Conservation (phyloP, 139 green algal species). For the Closterium sp. region DNA sequence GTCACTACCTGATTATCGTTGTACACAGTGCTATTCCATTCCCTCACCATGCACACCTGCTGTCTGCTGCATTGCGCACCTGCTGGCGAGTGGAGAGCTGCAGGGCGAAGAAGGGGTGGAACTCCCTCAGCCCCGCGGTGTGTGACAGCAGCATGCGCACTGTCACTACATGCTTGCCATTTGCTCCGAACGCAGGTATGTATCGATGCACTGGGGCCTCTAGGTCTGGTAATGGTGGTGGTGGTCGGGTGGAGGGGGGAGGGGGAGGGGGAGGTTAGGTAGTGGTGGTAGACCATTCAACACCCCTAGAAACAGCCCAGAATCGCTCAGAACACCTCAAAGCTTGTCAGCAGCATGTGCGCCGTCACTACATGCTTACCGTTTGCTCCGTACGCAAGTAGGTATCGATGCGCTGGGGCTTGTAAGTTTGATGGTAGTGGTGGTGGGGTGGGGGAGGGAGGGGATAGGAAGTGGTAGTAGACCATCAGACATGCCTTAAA, state of each 20-base stretch:
- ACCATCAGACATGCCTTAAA: too few relatives aligned
- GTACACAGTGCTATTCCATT: too few relatives aligned
- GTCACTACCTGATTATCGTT: slow-evolving; percentile 43
- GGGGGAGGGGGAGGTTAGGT: neutral
- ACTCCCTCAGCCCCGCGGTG: slow-evolving; percentile 53
- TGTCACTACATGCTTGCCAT: slow-evolving; percentile 51
- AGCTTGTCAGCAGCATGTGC: neutral
- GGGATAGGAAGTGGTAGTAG: too few relatives aligned
- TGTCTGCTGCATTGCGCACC: too few relatives aligned
- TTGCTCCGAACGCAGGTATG: slow-evolving; percentile 48
- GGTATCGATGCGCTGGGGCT: too few relatives aligned
- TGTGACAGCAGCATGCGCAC: slow-evolving; percentile 57
- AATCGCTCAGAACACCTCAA: neutral
- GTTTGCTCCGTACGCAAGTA: too few relatives aligned
- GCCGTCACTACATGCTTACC: too few relatives aligned
- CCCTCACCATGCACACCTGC: too few relatives aligned
- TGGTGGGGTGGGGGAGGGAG: too few relatives aligned
- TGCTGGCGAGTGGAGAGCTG: slow-evolving; percentile 38
- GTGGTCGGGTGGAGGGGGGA: neutral
- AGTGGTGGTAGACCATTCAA: too few relatives aligned
- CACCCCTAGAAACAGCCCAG: too few relatives aligned
- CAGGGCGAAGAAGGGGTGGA: slow-evolving; percentile 55
- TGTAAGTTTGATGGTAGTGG: too few relatives aligned
- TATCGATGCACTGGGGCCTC: slow-evolving; percentile 42
- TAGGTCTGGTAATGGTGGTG: slow-evolving; percentile 34